These are phyloP conservation scores for Exophiala aquamarina DNA, from an alignment of 2,329 filamentous ascomycete species.

Conservation along the genomic window DNA sequence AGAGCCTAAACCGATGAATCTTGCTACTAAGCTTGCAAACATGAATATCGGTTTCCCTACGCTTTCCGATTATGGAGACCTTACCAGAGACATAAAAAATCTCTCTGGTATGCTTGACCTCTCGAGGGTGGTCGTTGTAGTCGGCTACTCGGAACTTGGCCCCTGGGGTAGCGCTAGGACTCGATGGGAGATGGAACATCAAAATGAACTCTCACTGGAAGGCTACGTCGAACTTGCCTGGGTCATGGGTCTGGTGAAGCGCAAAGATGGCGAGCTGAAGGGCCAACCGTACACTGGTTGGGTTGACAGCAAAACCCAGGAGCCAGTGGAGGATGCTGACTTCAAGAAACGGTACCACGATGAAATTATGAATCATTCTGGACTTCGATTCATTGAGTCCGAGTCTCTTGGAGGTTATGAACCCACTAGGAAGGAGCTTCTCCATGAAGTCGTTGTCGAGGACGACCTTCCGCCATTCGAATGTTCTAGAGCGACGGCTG, in stretches of 20 bases:
- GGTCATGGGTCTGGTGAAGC: constrained; percentile 99
- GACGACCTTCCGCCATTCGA: constrained; percentile 38
- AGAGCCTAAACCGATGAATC: neutral
- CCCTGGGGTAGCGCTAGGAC: constrained; percentile 98
- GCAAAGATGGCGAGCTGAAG: constrained; percentile 92
- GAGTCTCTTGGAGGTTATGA: constrained; percentile 20
- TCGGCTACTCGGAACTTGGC: constrained; percentile 42
- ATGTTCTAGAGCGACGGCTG: constrained; percentile 31
- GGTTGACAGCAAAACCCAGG: constrained; percentile 31
- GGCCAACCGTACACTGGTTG: constrained; percentile 91
- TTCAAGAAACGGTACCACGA: constrained; percentile 33
- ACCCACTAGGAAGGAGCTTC: constrained; percentile 30
- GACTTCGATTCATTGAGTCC: constrained; percentile 36
- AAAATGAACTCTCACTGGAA: constrained; percentile 92
- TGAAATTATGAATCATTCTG: constrained; percentile 35
- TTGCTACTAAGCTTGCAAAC: constrained; percentile 9
- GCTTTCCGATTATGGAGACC: constrained; percentile 30
- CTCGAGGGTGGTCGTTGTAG: constrained; percentile 38
- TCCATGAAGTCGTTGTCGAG: constrained; percentile 37
- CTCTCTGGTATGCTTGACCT: constrained; percentile 42
- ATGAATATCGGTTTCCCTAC: constrained; percentile 28
- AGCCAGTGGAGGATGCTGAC: constrained; percentile 33
- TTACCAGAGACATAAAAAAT: constrained; percentile 24
- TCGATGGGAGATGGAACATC: constrained; percentile 98
- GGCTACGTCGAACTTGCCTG: constrained; percentile 98